Percentiles rank a stretch among this genome's conserved stretches.
Evolutionary conservation across 495 filamentous ascomycete genomes (phyloP).

Genomic region (Letharia columbiana): DNA sequence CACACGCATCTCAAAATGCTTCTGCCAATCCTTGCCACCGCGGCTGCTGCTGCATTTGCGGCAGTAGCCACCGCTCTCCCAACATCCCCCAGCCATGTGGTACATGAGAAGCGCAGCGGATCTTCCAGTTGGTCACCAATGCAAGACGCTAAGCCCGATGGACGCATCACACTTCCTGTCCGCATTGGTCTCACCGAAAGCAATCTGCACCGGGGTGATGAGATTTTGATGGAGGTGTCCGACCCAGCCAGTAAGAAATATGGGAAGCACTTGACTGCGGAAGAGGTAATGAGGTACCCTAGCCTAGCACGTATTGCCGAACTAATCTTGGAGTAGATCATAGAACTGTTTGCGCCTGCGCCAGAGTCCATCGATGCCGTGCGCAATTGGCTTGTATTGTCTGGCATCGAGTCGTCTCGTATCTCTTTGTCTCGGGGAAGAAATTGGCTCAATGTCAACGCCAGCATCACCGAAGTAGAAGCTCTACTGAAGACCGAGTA

Average conservation of each 20-base stretch:
- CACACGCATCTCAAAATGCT: not conserved
- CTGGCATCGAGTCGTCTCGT: slow-evolving; percentile 41
- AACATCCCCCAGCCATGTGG: not conserved
- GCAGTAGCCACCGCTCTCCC: not conserved
- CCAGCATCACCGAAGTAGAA: slow-evolving; percentile 44
- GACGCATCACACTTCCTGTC: slow-evolving; percentile 35
- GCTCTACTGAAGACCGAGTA: slow-evolving; percentile 51
- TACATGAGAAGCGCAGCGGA: slow-evolving; percentile 3
- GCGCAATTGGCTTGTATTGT: slow-evolving; percentile 41
- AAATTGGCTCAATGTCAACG: slow-evolving; percentile 44
- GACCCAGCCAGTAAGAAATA: slow-evolving; percentile 41
- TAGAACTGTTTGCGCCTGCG: slow-evolving; percentile 43
- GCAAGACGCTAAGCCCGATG: not conserved
- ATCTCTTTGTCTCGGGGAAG: slow-evolving; percentile 41
- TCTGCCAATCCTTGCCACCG: not conserved
- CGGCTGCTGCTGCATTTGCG: not conserved
- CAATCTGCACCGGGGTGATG: slow-evolving; percentile 45
- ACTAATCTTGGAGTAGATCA: not conserved
- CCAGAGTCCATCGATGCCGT: slow-evolving; percentile 36
- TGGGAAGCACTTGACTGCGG: slow-evolving; percentile 43
- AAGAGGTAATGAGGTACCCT: slow-evolving; percentile 33
- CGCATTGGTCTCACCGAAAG: slow-evolving; percentile 48
- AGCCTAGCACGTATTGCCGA: not conserved
- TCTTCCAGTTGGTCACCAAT: not conserved
- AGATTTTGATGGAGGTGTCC: slow-evolving; percentile 47